Base-by-base conservation (phyloP, 139 green algal species). In the Picochlorum sp. region DNA sequence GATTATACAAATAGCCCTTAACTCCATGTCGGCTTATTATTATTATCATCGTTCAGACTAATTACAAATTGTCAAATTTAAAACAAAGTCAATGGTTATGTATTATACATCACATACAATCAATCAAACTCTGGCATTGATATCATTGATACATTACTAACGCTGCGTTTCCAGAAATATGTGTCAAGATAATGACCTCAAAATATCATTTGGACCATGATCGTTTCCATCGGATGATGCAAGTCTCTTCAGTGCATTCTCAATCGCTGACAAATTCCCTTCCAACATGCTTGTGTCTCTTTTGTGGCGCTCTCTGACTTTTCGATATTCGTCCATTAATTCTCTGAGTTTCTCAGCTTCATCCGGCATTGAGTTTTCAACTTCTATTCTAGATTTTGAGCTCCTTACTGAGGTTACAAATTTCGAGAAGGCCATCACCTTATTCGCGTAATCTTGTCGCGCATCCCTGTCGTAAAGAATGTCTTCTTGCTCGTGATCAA, bases 1-100 rank as follows among this genome's bases (percentile, higher is more conserved):
- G 33, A 5, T 41, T 80, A 29, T 80, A 80, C 55, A 36, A n/a
- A 37, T 56, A 3, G 12, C 0, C n/a, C 18, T 5, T 32, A 53
- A 24, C n/a, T n/a, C n/a, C n/a, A n/a, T n/a, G n/a, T n/a, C n/a
- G n/a, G n/a, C n/a, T n/a, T n/a, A n/a, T n/a, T n/a, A n/a, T n/a
- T n/a, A n/a, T n/a, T n/a, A n/a, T n/a, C n/a, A n/a, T n/a, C n/a
- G n/a, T n/a, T n/a, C n/a, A n/a, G n/a, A n/a, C n/a, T n/a, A n/a
- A n/a, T n/a, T n/a, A n/a, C n/a, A n/a, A n/a, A n/a, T n/a, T n/a
- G n/a, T n/a, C n/a, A n/a, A n/a, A n/a, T n/a, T n/a, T n/a, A n/a
- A n/a, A n/a, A n/a, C n/a, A n/a, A n/a, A n/a, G n/a, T n/a, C n/a
- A n/a, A n/a, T n/a, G n/a, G n/a, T n/a, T n/a, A n/a, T n/a, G n/a